phyloP scores from a whole-genome alignment of 2,329 filamentous ascomycete genomes.

The Gaeumannomyces sp. region DNA sequence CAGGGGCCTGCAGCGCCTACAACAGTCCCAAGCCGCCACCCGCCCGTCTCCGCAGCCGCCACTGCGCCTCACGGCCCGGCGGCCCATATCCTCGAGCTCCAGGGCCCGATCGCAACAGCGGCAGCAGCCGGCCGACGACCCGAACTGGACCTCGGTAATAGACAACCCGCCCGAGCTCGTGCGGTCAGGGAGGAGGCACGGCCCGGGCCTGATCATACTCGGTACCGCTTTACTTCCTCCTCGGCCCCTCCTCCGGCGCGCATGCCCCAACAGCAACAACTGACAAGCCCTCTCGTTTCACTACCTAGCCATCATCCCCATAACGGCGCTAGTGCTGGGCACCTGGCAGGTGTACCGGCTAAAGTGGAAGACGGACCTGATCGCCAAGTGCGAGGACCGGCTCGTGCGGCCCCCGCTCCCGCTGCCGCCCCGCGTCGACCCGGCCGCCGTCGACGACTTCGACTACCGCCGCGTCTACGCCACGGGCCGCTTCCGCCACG shows the following conservation, averaged over 20 bases:
- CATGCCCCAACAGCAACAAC: background rate
- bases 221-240: conserved; percentile 35
- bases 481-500: conserved; percentile 69
- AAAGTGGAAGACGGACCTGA: conserved; percentile 86
- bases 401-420: conserved; percentile 80
- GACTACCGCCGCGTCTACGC: conserved; percentile 83
- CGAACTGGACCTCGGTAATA: conserved; percentile 75
- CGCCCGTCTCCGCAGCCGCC: background rate
- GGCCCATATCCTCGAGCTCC: conserved; percentile 24
- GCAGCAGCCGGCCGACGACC: conserved; percentile 63
- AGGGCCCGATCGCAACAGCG: conserved; percentile 26
- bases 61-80: conserved; percentile 9
- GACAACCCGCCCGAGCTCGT: conserved; percentile 81
- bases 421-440: conserved; percentile 76
- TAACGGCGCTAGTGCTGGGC: conserved; percentile 84
- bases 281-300: background rate
- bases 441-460: conserved; percentile 76
- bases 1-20: conserved; percentile 3
- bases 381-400: conserved; percentile 88
- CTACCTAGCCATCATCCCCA: conserved; percentile 66
- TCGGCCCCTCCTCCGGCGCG: background rate
- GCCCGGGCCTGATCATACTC: conserved; percentile 72
- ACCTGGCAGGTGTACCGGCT: conserved; percentile 95
- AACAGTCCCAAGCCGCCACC: background rate
- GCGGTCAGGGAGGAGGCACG: conserved; percentile 65